Percentiles rank a stretch among this genome's conserved stretches.
phyloP scores from a whole-genome alignment of 1,284 basidiomycete species.

The Fomitopsis pinicola region DNA sequence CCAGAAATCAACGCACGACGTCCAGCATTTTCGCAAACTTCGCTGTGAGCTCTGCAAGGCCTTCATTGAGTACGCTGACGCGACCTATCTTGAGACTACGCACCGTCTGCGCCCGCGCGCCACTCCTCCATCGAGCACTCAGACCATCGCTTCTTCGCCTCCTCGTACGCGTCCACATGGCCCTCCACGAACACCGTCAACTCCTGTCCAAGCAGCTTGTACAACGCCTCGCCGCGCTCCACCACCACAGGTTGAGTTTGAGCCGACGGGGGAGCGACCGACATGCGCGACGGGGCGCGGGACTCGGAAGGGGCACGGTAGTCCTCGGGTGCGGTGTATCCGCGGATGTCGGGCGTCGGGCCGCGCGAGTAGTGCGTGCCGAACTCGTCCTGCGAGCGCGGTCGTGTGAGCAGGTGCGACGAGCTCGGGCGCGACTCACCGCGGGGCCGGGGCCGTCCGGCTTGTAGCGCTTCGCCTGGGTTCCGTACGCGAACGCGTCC shows the following conservation, averaged over 20 bases:
- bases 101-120: constrained; percentile 27
- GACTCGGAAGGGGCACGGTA: background rate
- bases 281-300: background rate
- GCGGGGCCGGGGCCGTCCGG: background rate
- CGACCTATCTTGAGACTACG: background rate
- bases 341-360: constrained; percentile 4
- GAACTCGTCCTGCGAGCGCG: constrained; percentile 10
- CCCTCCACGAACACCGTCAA: constrained; percentile 20
- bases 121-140: constrained; percentile 29
- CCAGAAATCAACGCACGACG: constrained; percentile 16
- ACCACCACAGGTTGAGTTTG: no score
- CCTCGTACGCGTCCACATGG: constrained; percentile 22
- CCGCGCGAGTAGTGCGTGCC: constrained; percentile 8
- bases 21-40: constrained; percentile 25
- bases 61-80: background rate
- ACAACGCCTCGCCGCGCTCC: constrained; percentile 15
- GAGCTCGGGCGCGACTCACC: background rate
- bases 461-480: constrained; percentile 21
- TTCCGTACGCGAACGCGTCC: constrained; percentile 15
- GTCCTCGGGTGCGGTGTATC: background rate
- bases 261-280: background rate
- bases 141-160: constrained; percentile 26
- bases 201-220: constrained; percentile 23
- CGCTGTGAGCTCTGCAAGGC: constrained; percentile 15
- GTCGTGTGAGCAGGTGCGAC: background rate